Percentiles rank a stretch among this genome's conserved stretches.
Conservation (phyloP, 371 early-diverging fungal genomes). For the Mortierella polycephala region DNA sequence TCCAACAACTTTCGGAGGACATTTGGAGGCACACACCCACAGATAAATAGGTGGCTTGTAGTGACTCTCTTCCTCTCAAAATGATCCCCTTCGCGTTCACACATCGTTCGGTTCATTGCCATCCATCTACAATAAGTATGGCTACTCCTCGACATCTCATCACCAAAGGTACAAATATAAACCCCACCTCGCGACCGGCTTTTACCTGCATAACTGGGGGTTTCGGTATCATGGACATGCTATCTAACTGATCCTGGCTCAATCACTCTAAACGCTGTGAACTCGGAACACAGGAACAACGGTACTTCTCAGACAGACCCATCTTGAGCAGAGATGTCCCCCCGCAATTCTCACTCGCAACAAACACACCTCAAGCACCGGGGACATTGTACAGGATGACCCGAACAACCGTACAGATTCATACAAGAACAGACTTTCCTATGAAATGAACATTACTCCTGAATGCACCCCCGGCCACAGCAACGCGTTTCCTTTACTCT, state of each 20-base stretch:
- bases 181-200: not conserved
- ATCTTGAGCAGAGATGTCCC: constrained; percentile 21
- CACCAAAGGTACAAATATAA: constrained; percentile 8
- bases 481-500: constrained; percentile 19
- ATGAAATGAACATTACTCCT: not conserved
- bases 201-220: not conserved
- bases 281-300: constrained; percentile 5
- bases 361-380: constrained; percentile 18
- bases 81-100: not conserved
- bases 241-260: too few species aligned
- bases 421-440: constrained; percentile 6
- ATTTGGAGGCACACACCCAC: not conserved
- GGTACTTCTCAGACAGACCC: constrained; percentile 12
- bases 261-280: not conserved
- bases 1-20: too few species aligned
- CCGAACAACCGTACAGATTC: constrained; percentile 6
- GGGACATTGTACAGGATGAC: constrained; percentile 26
- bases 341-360: constrained; percentile 14
- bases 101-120: not conserved
- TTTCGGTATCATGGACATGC: not conserved
- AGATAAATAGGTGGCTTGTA: constrained; percentile 20
- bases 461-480: too few species aligned
- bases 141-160: constrained; percentile 16
- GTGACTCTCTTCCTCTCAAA: constrained; percentile 4
- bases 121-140: constrained; percentile 11